Percentiles rank a stretch among this genome's conserved stretches.
phyloP scores from a whole-genome alignment of 352 stramenopile species.

The Phytopythium delawarense region DNA sequence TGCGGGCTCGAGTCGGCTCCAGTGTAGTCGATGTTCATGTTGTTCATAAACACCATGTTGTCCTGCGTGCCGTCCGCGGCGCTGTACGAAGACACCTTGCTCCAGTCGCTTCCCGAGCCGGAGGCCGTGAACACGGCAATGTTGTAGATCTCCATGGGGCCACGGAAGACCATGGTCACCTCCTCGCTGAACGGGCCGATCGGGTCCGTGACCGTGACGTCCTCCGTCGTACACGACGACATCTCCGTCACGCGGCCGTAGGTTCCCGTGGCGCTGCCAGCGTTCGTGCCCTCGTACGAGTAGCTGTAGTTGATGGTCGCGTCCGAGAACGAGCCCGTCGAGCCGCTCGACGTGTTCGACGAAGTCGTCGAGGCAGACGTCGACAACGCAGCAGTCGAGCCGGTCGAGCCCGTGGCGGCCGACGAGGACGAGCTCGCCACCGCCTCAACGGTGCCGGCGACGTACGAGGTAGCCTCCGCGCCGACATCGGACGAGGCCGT shows the following conservation, averaged over 20 bases:
- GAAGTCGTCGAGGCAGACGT: constrained; percentile 6
- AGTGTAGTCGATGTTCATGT: constrained; percentile 54
- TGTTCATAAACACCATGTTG: constrained; percentile 68
- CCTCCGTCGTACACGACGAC: constrained; percentile 31
- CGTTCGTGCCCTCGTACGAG: constrained; percentile 29
- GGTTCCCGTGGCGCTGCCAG: constrained; percentile 29
- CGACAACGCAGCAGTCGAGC: background rate
- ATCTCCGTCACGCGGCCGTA: constrained; percentile 40
- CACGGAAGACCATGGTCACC: constrained; percentile 46
- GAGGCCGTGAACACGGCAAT: constrained; percentile 39
- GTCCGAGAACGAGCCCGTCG: constrained; percentile 23
- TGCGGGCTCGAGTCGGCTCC: constrained; percentile 39
- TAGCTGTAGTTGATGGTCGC: constrained; percentile 47
- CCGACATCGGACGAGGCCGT: constrained; percentile 10
- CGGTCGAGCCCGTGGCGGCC: constrained; percentile 11
- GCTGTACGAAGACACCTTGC: constrained; percentile 42
- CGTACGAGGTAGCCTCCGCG: background rate
- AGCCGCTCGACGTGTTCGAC: constrained; percentile 9
- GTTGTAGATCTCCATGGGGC: constrained; percentile 51
- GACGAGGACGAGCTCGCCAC: constrained; percentile 10
- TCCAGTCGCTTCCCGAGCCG: constrained; percentile 24
- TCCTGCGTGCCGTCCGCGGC: constrained; percentile 18
- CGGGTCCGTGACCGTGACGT: constrained; percentile 24
- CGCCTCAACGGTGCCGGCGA: background rate
- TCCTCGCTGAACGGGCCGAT: constrained; percentile 47